Percentiles rank a stretch among this genome's conserved stretches.
Conservation (phyloP, 2,329 filamentous ascomycete species). For the Cryphonectria parasitica region DNA sequence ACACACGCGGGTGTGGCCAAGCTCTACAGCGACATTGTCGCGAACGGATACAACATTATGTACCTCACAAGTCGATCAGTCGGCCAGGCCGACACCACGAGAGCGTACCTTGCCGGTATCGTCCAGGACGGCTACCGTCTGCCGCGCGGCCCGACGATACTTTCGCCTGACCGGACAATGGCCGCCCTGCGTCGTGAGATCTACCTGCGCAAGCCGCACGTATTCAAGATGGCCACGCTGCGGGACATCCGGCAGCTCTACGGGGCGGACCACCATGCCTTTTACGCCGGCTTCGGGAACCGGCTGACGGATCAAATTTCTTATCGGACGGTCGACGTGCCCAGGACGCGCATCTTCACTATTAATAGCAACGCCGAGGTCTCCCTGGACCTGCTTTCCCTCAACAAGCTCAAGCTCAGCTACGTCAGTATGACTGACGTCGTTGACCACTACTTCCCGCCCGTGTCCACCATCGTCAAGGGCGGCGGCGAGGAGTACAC, state of each 20-base stretch:
- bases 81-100: conserved; percentile 87
- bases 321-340: conserved; percentile 95
- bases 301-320: conserved; percentile 93
- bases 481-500: conserved; percentile 93
- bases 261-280: conserved; percentile 74
- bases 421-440: conserved; percentile 98
- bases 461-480: conserved; percentile 82
- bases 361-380: conserved; percentile 99
- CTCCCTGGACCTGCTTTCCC: conserved; percentile 81
- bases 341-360: conserved; percentile 91
- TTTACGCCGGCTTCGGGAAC: conserved; percentile 97
- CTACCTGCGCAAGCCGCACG: conserved; percentile 93
- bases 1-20: conserved; percentile 96
- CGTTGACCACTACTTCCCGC: conserved; percentile 97
- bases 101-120: conserved; percentile 87
- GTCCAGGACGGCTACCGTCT: conserved; percentile 84
- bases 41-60: conserved; percentile 98
- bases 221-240: conserved; percentile 99
- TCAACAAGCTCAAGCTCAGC: conserved; percentile 95
- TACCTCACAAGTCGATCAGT: conserved; percentile 94
- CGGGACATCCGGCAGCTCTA: conserved; percentile 93
- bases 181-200: conserved; percentile 90
- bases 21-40: conserved; percentile 91
- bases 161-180: conserved; percentile 93
- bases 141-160: conserved; percentile 89